These are phyloP conservation scores for Cercospora sp. DNA, from an alignment of 2,329 filamentous ascomycete genomes.

Conservation along the genomic window DNA sequence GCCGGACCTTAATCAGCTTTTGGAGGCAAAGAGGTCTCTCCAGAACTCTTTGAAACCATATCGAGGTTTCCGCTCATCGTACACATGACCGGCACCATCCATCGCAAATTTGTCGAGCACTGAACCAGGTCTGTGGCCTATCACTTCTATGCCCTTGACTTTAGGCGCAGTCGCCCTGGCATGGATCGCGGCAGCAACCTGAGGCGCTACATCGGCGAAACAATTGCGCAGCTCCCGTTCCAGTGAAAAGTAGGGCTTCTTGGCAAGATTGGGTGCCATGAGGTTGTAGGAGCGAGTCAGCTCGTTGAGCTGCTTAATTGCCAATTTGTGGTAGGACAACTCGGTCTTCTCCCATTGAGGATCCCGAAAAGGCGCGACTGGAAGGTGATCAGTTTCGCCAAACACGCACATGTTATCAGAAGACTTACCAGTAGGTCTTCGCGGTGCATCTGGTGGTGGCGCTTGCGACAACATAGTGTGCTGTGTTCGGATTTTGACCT, in stretches of 20 bases:
- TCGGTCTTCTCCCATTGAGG: constrained; percentile 72
- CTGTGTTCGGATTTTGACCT: constrained; percentile 23
- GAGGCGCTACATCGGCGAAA: constrained; percentile 81
- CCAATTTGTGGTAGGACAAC: constrained; percentile 70
- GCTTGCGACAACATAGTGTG: constrained; percentile 21
- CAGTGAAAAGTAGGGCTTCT: constrained; percentile 86
- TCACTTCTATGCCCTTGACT: constrained; percentile 43
- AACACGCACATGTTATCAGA: neutral
- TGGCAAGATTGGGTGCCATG: constrained; percentile 87
- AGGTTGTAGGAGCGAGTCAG: constrained; percentile 89
- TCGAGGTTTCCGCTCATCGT: constrained; percentile 71
- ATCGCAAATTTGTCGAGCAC: constrained; percentile 64
- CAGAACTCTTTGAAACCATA: constrained; percentile 91
- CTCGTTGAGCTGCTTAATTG: constrained; percentile 74
- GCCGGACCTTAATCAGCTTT: constrained; percentile 3
- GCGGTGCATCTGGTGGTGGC: constrained; percentile 21
- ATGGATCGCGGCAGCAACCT: constrained; percentile 69
- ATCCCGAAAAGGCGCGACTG: constrained; percentile 67
- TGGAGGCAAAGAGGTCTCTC: constrained; percentile 68
- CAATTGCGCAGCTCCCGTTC: constrained; percentile 78
- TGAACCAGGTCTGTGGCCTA: constrained; percentile 50
- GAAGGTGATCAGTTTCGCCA: neutral
- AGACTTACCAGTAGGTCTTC: constrained; percentile 25
- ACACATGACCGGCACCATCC: constrained; percentile 58
- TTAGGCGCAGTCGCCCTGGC: constrained; percentile 60